phyloP scores from a whole-genome alignment of 2,329 filamentous ascomycete genomes.

The Ascochyta rabiei region DNA sequence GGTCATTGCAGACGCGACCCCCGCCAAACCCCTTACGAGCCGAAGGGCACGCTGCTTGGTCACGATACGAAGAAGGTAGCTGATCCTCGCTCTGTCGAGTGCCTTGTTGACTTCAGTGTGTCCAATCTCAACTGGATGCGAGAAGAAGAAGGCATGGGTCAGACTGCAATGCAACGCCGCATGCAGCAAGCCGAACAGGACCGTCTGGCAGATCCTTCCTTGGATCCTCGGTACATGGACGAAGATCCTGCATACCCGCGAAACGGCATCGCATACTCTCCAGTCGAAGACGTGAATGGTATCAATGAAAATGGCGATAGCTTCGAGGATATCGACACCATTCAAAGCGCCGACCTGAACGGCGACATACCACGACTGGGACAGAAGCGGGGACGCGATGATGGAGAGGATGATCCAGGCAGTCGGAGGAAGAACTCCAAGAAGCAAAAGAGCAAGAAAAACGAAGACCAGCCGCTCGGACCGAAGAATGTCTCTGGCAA shows the following conservation, averaged over 20 bases:
- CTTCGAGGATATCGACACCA: slow-evolving; percentile 16
- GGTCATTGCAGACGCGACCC: slow-evolving; percentile 73
- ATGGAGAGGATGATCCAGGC: slow-evolving; percentile 37
- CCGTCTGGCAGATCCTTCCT: slow-evolving; percentile 54
- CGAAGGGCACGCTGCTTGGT: slow-evolving; percentile 84
- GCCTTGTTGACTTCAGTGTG: slow-evolving; percentile 85
- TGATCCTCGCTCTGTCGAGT: slow-evolving; percentile 88
- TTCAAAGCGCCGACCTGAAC: slow-evolving; percentile 9
- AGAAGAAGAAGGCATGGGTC: slow-evolving; percentile 53
- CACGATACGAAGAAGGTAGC: slow-evolving; percentile 91
- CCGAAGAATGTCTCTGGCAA: slow-evolving; percentile 53
- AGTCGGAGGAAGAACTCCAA: slow-evolving; percentile 25
- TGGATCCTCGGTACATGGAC: slow-evolving; percentile 54
- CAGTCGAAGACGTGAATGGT: slow-evolving; percentile 33
- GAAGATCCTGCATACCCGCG: slow-evolving; percentile 46
- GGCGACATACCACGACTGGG: slow-evolving; percentile 36
- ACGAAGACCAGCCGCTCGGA: slow-evolving; percentile 38
- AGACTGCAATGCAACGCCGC: slow-evolving; percentile 56
- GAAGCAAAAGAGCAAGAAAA: slow-evolving; percentile 43
- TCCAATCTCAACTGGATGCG: slow-evolving; percentile 87
- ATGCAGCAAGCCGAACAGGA: slow-evolving; percentile 61
- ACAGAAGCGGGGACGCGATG: slow-evolving; percentile 39
- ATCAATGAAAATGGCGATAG: slow-evolving; percentile 34
- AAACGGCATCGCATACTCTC: slow-evolving; percentile 53
- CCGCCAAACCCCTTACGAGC: slow-evolving; percentile 79